Conservation (phyloP, 2,329 filamentous ascomycete genomes). For the Cladosporium sp. region DNA sequence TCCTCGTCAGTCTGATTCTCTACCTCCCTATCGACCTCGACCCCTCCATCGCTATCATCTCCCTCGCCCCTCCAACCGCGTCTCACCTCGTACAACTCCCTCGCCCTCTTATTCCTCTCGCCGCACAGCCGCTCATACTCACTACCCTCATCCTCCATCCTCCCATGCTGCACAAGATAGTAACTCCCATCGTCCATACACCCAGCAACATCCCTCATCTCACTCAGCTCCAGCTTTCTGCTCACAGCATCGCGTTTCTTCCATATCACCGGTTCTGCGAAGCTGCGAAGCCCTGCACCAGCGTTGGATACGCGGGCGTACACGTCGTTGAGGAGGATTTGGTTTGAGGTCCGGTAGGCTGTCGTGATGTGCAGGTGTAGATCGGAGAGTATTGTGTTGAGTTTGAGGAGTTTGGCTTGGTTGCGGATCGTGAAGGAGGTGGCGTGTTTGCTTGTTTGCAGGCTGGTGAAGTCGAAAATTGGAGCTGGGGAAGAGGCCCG, state of each 20-base stretch:
- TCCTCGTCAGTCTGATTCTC: too few relatives aligned
- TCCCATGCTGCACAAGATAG: neutral
- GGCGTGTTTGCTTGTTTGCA: neutral
- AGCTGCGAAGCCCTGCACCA: neutral
- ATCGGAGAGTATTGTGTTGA: neutral
- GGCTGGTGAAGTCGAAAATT: neutral
- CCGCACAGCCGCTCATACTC: neutral
- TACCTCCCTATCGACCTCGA: too few relatives aligned
- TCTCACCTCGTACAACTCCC: neutral
- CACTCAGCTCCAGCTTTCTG: neutral
- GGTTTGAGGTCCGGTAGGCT: neutral
- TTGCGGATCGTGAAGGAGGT: slow-evolving; percentile 4
- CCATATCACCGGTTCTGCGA: neutral
- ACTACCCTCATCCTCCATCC: neutral
- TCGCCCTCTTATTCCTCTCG: neutral
- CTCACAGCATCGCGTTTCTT: neutral
- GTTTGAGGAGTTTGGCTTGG: neutral
- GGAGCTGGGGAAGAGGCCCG: neutral
- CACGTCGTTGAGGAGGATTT: neutral
- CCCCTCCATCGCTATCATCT: too few relatives aligned
- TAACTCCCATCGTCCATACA: neutral
- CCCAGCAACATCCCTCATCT: neutral
- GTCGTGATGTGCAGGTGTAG: neutral
- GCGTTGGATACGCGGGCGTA: neutral
- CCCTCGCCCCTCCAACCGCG: too few relatives aligned